Evolutionary conservation across 257 asterid species (phyloP).

Genomic region (Verbena officinalis): DNA sequence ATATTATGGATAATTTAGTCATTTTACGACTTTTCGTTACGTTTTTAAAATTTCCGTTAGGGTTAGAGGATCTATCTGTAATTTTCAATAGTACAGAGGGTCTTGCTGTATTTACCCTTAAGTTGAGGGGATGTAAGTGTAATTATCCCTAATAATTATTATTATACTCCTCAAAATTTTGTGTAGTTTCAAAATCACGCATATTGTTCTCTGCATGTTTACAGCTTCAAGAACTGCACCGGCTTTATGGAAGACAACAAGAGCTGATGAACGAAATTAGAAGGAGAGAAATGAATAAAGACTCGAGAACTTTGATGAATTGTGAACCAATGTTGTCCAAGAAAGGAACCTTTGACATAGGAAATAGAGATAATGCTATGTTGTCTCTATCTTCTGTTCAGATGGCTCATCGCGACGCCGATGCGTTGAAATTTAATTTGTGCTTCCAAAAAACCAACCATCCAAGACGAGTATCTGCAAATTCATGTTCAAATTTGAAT

Average conservation of each 20-base stretch:
- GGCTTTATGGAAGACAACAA: constrained; percentile 63
- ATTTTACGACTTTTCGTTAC: too few relatives aligned
- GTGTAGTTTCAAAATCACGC: not conserved
- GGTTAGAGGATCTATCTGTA: too few relatives aligned
- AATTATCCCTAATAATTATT: too few relatives aligned
- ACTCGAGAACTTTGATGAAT: constrained; percentile 27
- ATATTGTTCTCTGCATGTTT: constrained; percentile 5
- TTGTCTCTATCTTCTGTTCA: constrained; percentile 26
- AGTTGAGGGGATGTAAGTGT: too few relatives aligned
- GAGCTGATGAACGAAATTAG: constrained; percentile 64
- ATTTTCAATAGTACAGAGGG: too few relatives aligned
- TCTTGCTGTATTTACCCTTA: too few relatives aligned
- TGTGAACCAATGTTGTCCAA: constrained; percentile 29
- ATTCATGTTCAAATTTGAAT: constrained; percentile 33
- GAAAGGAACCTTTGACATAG: constrained; percentile 31
- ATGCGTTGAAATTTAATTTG: constrained; percentile 29
- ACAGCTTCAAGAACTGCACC: constrained; percentile 89
- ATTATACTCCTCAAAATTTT: not conserved
- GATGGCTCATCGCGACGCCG: constrained; percentile 25
- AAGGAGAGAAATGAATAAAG: constrained; percentile 29
- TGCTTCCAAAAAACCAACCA: constrained; percentile 24
- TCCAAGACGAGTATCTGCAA: constrained; percentile 30
- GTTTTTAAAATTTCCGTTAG: too few relatives aligned
- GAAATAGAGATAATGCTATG: constrained; percentile 25
- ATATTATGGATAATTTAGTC: too few relatives aligned